A percentile compares a stretch with the other conserved stretches of the same genome.
These are phyloP conservation scores for Jamesozyma jinghongensis DNA, from an alignment of 805 yeast genomes.

Conservation along the genomic window DNA sequence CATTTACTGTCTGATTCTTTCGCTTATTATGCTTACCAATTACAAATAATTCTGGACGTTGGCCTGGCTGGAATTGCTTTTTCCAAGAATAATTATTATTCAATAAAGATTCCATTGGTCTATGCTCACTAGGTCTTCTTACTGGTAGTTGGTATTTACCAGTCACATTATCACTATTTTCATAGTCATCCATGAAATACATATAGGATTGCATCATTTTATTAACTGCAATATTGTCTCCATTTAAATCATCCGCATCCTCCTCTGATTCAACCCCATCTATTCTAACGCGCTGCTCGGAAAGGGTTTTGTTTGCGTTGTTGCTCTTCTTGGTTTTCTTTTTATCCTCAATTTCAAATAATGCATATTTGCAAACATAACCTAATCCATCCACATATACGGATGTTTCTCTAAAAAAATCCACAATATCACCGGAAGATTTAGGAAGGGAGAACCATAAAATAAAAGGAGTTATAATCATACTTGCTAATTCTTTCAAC, in stretches of 20 bases:
- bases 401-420: slow-evolving; percentile 82
- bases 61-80: slow-evolving; percentile 28
- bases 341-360: slow-evolving; percentile 66
- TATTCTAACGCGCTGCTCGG: neutral
- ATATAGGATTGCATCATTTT: slow-evolving; percentile 89
- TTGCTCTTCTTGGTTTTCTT: slow-evolving; percentile 26
- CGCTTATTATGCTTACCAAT: slow-evolving; percentile 7
- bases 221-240: slow-evolving; percentile 40
- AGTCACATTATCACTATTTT: slow-evolving; percentile 34
- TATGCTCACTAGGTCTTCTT: slow-evolving; percentile 3
- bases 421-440: slow-evolving; percentile 67
- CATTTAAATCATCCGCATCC: slow-evolving; percentile 12
- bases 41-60: slow-evolving; percentile 20
- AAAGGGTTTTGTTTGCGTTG: slow-evolving; percentile 7
- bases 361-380: slow-evolving; percentile 87
- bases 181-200: slow-evolving; percentile 81
- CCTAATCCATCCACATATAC: slow-evolving; percentile 93
- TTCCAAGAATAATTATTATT: slow-evolving; percentile 28
- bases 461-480: slow-evolving; percentile 81
- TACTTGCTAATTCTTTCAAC: slow-evolving; percentile 68
- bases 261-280: neutral
- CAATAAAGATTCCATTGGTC: neutral
- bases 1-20: too few relatives aligned
- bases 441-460: slow-evolving; percentile 75
- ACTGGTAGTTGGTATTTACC: slow-evolving; percentile 28